These are phyloP conservation scores for Colletotrichum spinosum DNA, from an alignment of 2,329 filamentous ascomycete species.

Conservation along the genomic window DNA sequence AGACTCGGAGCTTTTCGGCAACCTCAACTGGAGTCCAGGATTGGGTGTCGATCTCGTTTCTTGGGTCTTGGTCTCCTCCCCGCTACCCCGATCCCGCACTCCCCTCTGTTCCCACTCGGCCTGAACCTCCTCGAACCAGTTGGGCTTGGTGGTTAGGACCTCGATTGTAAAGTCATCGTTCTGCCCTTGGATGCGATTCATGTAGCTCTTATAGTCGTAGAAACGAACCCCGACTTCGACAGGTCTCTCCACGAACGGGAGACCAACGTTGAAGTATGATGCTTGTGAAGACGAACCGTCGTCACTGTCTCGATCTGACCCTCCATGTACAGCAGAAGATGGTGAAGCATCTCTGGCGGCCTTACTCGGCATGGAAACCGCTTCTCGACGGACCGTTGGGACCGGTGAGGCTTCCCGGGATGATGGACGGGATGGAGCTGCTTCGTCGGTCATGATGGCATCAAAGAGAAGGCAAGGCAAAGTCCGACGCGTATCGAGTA, in stretches of 20 bases:
- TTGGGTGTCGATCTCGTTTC: neutral
- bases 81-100: neutral
- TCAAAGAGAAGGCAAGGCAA: too few relatives aligned
- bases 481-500: too few relatives aligned
- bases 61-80: neutral
- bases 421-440: too few relatives aligned
- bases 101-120: neutral
- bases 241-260: neutral
- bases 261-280: neutral
- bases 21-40: too few relatives aligned
- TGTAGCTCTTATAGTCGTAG: constrained; percentile 6
- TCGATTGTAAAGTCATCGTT: neutral
- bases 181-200: constrained; percentile 1
- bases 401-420: too few relatives aligned
- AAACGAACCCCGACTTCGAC: neutral
- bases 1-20: too few relatives aligned
- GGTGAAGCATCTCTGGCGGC: too few relatives aligned
- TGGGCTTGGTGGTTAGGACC: neutral
- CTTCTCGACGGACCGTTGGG: too few relatives aligned
- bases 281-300: neutral
- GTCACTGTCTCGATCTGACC: too few relatives aligned
- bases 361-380: too few relatives aligned
- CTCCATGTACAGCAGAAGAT: too few relatives aligned
- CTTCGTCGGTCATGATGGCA: too few relatives aligned
- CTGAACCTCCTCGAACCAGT: neutral